A percentile compares a stretch with the other conserved stretches of the same genome.
Evolutionary conservation across 2,329 filamentous ascomycete genomes (phyloP).

Genomic region (Ambrosiella xylebori): DNA sequence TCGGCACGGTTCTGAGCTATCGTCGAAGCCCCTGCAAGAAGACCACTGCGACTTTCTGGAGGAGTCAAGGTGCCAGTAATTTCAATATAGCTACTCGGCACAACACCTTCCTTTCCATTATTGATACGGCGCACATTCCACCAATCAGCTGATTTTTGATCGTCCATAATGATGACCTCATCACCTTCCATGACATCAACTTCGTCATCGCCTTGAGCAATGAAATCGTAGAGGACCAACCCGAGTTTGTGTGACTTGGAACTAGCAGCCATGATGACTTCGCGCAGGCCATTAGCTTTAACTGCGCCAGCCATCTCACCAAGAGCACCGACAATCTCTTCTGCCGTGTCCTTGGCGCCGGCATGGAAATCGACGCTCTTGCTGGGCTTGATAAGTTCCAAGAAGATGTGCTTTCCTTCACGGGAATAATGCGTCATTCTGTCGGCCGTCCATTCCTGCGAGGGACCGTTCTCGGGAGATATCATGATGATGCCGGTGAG

Average conservation of each 20-base stretch:
- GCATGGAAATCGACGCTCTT: constrained; percentile 96
- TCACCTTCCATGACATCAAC: constrained; percentile 82
- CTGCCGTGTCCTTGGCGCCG: constrained; percentile 87
- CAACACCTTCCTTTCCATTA: constrained; percentile 87
- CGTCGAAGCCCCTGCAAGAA: constrained; percentile 39
- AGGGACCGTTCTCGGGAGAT: constrained; percentile 74
- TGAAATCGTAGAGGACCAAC: constrained; percentile 82
- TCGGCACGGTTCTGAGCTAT: constrained; percentile 66
- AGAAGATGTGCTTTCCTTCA: constrained; percentile 93
- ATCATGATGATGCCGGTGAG: constrained; percentile 80
- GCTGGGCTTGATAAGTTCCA: constrained; percentile 80
- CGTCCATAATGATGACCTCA: constrained; percentile 79
- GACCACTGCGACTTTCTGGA: constrained; percentile 30
- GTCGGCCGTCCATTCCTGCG: constrained; percentile 85
- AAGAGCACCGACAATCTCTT: constrained; percentile 76
- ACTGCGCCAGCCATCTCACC: constrained; percentile 79
- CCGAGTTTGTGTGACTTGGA: constrained; percentile 61
- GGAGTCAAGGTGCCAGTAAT: constrained; percentile 50
- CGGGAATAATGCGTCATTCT: constrained; percentile 95
- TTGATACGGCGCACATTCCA: constrained; percentile 86
- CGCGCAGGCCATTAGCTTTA: constrained; percentile 64
- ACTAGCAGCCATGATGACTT: constrained; percentile 68
- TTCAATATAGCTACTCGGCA: constrained; percentile 92
- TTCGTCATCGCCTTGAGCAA: constrained; percentile 91
- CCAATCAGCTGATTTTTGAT: constrained; percentile 90